Conservation (phyloP, 306 rosid genomes). For the Carpinus viminea region DNA sequence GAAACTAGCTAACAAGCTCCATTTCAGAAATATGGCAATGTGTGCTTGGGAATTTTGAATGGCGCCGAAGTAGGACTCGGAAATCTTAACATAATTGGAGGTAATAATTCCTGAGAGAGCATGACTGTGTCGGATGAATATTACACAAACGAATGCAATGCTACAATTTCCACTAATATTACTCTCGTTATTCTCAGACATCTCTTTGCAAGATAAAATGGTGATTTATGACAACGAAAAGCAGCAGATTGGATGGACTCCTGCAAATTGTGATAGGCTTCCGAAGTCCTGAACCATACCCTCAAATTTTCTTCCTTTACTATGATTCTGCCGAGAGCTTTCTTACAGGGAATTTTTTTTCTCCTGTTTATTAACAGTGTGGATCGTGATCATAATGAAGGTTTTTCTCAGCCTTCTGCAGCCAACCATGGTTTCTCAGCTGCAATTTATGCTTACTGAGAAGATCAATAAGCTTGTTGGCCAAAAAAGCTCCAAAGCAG, state of each 20-base stretch:
- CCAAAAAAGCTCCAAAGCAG: conserved; percentile 21
- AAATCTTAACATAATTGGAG: conserved; percentile 65
- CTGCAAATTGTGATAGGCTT: conserved; percentile 52
- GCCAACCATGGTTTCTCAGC: conserved; percentile 39
- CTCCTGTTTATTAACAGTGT: conserved; percentile 45
- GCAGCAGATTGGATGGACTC: conserved; percentile 64
- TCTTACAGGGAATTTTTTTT: conserved; percentile 29
- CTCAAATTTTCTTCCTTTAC: conserved; percentile 18
- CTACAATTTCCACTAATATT: conserved; percentile 6
- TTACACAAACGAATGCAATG: neutral
- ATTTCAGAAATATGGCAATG: conserved; percentile 57
- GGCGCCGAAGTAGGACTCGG: conserved; percentile 49
- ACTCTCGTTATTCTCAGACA: conserved; percentile 43
- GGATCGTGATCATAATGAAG: conserved; percentile 38
- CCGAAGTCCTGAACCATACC: conserved; percentile 45
- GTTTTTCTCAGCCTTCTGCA: conserved; percentile 34
- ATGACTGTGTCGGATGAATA: neutral
- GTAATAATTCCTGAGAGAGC: conserved; percentile 31
- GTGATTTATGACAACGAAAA: conserved; percentile 79
- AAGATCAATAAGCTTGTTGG: conserved; percentile 18
- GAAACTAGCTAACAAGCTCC: conserved; percentile 23
- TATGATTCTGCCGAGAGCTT: conserved; percentile 15
- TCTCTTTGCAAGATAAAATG: conserved; percentile 60
- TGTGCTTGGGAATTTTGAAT: conserved; percentile 75
- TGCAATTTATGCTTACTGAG: conserved; percentile 22